phyloP scores from a whole-genome alignment of 768 basidiomycete species.

The Sarcodon sp. region DNA sequence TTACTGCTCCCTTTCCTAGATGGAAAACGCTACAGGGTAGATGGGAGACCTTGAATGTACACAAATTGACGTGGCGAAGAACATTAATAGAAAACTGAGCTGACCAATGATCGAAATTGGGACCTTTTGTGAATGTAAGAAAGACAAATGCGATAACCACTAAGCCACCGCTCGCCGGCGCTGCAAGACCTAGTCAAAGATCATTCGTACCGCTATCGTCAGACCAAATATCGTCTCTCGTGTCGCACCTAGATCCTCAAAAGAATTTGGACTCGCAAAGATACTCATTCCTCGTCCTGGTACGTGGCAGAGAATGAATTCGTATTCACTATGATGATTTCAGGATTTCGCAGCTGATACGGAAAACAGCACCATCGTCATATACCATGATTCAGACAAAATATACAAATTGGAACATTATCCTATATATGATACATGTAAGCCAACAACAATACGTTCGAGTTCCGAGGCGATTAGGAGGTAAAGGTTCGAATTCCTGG shows the following conservation, averaged over 20 bases:
- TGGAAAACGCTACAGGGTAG: no score
- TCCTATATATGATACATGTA: no score
- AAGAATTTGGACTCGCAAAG: slow-evolving; percentile 67
- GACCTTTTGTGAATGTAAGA: no score
- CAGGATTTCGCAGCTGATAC: slow-evolving; percentile 38
- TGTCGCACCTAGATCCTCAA: slow-evolving; percentile 46
- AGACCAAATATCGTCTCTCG: slow-evolving; percentile 35
- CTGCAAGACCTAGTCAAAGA: slow-evolving; percentile 21
- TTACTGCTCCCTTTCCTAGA: no score
- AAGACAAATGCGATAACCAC: no score
- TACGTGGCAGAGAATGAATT: slow-evolving; percentile 22
- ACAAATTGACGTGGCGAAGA: neutral
- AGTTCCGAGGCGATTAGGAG: no score
- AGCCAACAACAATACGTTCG: no score
- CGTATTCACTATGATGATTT: neutral
- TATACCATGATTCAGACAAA: no score
- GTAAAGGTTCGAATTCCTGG: no score
- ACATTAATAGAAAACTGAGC: neutral
- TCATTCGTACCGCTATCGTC: slow-evolving; percentile 31
- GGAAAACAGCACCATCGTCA: slow-evolving; percentile 68
- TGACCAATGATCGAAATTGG: no score
- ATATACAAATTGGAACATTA: no score
- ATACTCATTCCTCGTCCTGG: slow-evolving; percentile 79
- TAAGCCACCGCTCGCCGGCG: neutral
- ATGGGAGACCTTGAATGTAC: no score